phyloP scores from a whole-genome alignment of 1,284 basidiomycete species.

The Stygiomarasmius scandens region DNA sequence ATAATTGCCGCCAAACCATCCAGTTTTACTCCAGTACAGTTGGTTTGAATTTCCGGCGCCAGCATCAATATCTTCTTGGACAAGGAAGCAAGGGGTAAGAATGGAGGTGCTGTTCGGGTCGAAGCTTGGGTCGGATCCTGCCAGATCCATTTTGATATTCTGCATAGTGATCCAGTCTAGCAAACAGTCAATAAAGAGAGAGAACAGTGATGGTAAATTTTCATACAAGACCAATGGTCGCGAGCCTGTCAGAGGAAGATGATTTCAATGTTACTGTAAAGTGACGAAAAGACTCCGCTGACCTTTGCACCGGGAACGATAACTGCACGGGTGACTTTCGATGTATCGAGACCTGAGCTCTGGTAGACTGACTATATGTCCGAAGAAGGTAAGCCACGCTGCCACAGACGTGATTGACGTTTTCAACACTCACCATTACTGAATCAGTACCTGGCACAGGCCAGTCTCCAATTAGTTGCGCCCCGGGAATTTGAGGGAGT shows the following conservation, averaged over 20 bases:
- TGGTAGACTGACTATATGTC: constrained; percentile 1
- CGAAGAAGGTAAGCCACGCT: background rate
- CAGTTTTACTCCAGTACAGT: constrained; percentile 2
- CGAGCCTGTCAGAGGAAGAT: background rate
- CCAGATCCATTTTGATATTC: constrained; percentile 2
- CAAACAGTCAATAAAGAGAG: background rate
- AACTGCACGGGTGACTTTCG: constrained; percentile 4
- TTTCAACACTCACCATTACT: background rate
- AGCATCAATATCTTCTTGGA: constrained; percentile 1
- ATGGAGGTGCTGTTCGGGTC: constrained; percentile 4
- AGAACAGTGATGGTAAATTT: background rate
- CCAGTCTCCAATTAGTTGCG: background rate
- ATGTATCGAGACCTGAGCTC: background rate
- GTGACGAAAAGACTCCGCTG: background rate
- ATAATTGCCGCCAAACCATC: constrained; percentile 2
- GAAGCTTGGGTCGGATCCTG: background rate
- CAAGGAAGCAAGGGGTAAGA: constrained; percentile 4
- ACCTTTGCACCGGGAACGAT: constrained; percentile 5
- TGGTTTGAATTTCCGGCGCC: background rate
- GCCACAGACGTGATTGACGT: background rate
- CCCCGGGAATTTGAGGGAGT: constrained; percentile 1
- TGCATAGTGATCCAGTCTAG: constrained; percentile 3
- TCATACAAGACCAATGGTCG: constrained; percentile 2
- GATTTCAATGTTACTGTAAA: background rate
- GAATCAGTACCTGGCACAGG: background rate